Percentiles rank a stretch among this genome's conserved stretches.
Evolutionary conservation across 106 monocot species (phyloP).

Genomic region (Phalaenopsis aphrodite): DNA sequence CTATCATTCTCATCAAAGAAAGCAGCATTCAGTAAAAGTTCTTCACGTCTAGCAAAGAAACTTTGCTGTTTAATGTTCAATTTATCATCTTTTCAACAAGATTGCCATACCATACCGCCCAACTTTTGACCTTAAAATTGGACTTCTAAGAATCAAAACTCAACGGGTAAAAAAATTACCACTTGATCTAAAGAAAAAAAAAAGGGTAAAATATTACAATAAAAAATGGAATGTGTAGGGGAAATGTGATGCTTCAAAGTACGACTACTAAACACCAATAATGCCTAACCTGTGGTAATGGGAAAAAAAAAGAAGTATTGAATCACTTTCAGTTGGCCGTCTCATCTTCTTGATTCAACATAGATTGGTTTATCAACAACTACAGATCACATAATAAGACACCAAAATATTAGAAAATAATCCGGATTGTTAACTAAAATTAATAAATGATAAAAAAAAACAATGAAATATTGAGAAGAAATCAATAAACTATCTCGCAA

Average conservation of each 20-base stretch:
- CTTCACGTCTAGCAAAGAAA: too few relatives aligned
- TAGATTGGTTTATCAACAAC: slow-evolving; percentile 15
- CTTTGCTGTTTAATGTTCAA: too few relatives aligned
- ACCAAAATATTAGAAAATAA: background rate
- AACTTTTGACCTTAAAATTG: too few relatives aligned
- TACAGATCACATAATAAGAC: slow-evolving; percentile 1
- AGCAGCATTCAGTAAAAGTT: too few relatives aligned
- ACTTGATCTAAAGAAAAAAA: background rate
- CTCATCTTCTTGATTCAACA: slow-evolving; percentile 7
- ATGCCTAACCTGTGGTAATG: background rate
- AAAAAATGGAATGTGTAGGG: background rate
- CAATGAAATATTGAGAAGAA: background rate
- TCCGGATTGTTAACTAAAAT: background rate
- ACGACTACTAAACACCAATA: background rate
- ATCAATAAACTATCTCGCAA: background rate
- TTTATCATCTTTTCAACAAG: too few relatives aligned
- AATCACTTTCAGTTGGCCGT: background rate
- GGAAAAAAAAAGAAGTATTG: background rate
- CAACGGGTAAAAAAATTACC: background rate
- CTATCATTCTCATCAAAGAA: too few relatives aligned
- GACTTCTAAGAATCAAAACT: too few relatives aligned
- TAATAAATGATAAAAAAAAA: background rate
- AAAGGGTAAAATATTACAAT: background rate
- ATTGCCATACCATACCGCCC: too few relatives aligned
- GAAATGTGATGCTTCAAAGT: background rate